These are phyloP conservation scores for Aspergillus aculeatinus DNA, from an alignment of 2,329 filamentous ascomycete genomes.

Conservation along the genomic window DNA sequence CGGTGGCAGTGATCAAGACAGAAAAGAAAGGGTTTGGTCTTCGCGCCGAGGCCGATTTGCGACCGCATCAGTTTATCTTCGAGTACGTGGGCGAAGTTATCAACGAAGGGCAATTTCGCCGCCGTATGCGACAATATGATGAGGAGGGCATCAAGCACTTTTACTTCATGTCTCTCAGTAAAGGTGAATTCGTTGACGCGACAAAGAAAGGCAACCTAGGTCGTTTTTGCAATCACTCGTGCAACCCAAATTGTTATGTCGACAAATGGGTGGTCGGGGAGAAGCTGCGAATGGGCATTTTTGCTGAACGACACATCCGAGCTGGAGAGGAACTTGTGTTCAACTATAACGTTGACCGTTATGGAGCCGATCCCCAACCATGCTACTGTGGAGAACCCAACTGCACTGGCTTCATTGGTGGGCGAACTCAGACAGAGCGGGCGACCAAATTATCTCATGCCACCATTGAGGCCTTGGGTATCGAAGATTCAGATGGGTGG, in stretches of 20 bases:
- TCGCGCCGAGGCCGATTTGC: slow-evolving; percentile 73
- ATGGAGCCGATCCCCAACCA: slow-evolving; percentile 92
- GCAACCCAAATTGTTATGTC: slow-evolving; percentile 97
- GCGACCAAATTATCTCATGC: slow-evolving; percentile 86
- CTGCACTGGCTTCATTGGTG: slow-evolving; percentile 94
- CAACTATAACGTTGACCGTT: slow-evolving; percentile 99
- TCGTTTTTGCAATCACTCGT: slow-evolving; percentile 98
- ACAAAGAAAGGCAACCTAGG: slow-evolving; percentile 95
- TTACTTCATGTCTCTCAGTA: slow-evolving; percentile 98
- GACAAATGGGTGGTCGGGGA: slow-evolving; percentile 99
- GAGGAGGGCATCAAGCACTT: slow-evolving; percentile 98
- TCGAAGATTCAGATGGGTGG: slow-evolving; percentile 90
- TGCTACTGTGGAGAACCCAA: slow-evolving; percentile 96
- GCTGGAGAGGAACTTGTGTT: slow-evolving; percentile 95
- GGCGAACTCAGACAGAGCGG: slow-evolving; percentile 94
- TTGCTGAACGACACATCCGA: slow-evolving; percentile 79
- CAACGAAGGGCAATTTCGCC: slow-evolving; percentile 83
- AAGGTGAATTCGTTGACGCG: slow-evolving; percentile 94
- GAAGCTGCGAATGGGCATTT: slow-evolving; percentile 98
- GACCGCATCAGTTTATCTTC: slow-evolving; percentile 87
- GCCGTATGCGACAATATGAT: slow-evolving; percentile 90
- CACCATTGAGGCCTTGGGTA: slow-evolving; percentile 91
- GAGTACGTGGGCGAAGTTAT: slow-evolving; percentile 99
- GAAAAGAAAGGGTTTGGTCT: slow-evolving; percentile 97
- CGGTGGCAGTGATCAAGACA: slow-evolving; percentile 93